phyloP scores from a whole-genome alignment of 768 basidiomycete species.

The Naematelia encephala region DNA sequence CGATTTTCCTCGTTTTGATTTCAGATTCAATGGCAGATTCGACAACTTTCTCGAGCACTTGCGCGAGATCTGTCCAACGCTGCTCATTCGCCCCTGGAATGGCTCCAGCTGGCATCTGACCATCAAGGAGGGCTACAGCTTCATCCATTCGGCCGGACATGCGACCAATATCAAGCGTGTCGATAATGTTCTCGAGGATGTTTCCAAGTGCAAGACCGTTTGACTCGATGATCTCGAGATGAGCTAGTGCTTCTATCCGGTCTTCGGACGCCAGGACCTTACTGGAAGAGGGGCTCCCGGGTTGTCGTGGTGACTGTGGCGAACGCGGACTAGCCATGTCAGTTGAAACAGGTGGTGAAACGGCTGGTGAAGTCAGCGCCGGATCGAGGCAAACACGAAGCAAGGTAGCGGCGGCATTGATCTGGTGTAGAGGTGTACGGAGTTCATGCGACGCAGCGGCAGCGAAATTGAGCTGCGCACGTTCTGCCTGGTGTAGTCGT shows the following conservation, averaged over 20 bases:
- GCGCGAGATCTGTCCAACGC: constrained; percentile 12
- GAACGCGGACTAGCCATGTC: constrained; percentile 1
- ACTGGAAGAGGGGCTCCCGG: background rate
- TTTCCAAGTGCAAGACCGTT: constrained; percentile 34
- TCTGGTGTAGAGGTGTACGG: constrained; percentile 48
- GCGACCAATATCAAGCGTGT: constrained; percentile 45
- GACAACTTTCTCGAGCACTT: constrained; percentile 32
- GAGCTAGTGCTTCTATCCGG: constrained; percentile 24
- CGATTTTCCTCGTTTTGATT: constrained; percentile 24
- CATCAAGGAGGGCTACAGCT: background rate
- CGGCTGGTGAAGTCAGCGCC: constrained; percentile 5
- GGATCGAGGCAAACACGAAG: constrained; percentile 25
- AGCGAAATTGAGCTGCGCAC: constrained; percentile 44
- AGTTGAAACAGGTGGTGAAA: constrained; percentile 1
- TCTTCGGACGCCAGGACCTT: constrained; percentile 15
- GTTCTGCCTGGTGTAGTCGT: constrained; percentile 29
- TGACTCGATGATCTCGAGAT: constrained; percentile 41
- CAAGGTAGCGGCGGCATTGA: constrained; percentile 38
- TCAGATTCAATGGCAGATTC: constrained; percentile 32
- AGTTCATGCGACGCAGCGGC: constrained; percentile 46
- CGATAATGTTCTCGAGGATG: constrained; percentile 45
- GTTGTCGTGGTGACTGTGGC: background rate
- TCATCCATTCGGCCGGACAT: constrained; percentile 1
- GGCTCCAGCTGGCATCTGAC: background rate
- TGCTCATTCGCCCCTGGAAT: background rate